A percentile compares a stretch with the other conserved stretches of the same genome.
phyloP scores from a whole-genome alignment of 164 flowering plant genomes.

The Houttuynia cordata region DNA sequence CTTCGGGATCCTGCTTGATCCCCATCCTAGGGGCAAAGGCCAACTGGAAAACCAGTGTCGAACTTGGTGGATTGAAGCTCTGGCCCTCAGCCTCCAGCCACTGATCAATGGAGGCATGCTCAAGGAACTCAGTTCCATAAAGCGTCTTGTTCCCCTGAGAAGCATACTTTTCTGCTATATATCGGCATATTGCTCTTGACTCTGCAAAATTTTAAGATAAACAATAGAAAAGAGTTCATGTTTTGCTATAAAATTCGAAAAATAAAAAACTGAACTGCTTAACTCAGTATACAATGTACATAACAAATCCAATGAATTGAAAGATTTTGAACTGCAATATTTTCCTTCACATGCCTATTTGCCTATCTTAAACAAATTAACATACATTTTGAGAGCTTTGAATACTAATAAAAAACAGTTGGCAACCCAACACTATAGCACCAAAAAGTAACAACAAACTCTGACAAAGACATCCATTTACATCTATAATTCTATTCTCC shows the following conservation, averaged over 20 bases:
- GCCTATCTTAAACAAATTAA: no score
- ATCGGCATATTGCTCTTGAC: constrained; percentile 77
- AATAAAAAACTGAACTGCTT: not conserved
- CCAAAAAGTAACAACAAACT: no score
- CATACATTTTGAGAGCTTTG: no score
- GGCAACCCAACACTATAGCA: no score
- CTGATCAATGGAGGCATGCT: constrained; percentile 67
- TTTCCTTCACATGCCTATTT: no score
- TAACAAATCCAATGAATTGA: no score
- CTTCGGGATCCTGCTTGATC: constrained; percentile 41
- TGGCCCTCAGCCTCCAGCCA: constrained; percentile 90
- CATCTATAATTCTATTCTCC: no score
- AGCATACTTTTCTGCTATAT: constrained; percentile 46
- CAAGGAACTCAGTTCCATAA: constrained; percentile 39
- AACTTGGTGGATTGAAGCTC: constrained; percentile 62
- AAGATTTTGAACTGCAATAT: no score
- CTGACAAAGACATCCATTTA: no score
- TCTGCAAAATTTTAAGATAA: constrained; percentile 22
- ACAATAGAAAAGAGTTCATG: no score
- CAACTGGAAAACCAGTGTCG: constrained; percentile 57
- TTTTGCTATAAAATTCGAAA: not conserved
- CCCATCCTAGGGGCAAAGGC: constrained; percentile 67
- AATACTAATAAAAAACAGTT: no score
- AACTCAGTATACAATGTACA: no score
- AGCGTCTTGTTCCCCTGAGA: constrained; percentile 43